These are phyloP conservation scores for Ganoderma leucocontextum DNA, from an alignment of 1,284 basidiomycete genomes.

Conservation along the genomic window DNA sequence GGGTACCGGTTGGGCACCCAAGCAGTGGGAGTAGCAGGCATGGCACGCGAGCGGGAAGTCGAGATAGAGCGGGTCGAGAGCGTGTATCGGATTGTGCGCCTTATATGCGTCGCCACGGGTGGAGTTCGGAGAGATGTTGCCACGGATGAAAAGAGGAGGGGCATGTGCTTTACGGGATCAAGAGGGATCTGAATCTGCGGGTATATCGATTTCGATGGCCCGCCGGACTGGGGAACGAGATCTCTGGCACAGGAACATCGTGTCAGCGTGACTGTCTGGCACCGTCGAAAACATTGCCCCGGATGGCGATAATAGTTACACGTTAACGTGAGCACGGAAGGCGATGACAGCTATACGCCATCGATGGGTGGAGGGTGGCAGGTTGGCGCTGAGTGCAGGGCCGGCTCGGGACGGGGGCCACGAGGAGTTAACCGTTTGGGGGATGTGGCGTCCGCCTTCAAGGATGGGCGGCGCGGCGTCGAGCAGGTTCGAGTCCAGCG, in stretches of 20 bases:
- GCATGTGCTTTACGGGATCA: constrained; percentile 35
- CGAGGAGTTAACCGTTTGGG: background rate
- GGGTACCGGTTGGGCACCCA: constrained; percentile 67
- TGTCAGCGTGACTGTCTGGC: constrained; percentile 27
- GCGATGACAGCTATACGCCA: constrained; percentile 21
- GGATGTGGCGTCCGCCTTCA: background rate
- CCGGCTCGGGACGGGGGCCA: background rate
- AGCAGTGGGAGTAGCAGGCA: constrained; percentile 41
- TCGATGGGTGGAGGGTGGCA: constrained; percentile 24
- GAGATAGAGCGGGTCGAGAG: constrained; percentile 28
- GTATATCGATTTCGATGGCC: constrained; percentile 30
- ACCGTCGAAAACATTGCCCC: background rate
- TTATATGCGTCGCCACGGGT: constrained; percentile 30
- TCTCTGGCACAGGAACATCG: constrained; percentile 29
- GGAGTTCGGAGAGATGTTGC: constrained; percentile 35
- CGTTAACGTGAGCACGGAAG: constrained; percentile 21
- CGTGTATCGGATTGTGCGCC: constrained; percentile 23
- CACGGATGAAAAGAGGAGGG: constrained; percentile 29
- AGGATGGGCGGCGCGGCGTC: background rate
- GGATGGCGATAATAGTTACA: constrained; percentile 20
- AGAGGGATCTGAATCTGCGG: constrained; percentile 7
- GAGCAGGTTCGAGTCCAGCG: background rate
- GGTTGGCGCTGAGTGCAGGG: constrained; percentile 1
- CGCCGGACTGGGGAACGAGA: constrained; percentile 22
- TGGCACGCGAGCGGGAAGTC: constrained; percentile 26